These are phyloP conservation scores for Ogataea ramenticola DNA, from an alignment of 805 yeast genomes.

Conservation along the genomic window DNA sequence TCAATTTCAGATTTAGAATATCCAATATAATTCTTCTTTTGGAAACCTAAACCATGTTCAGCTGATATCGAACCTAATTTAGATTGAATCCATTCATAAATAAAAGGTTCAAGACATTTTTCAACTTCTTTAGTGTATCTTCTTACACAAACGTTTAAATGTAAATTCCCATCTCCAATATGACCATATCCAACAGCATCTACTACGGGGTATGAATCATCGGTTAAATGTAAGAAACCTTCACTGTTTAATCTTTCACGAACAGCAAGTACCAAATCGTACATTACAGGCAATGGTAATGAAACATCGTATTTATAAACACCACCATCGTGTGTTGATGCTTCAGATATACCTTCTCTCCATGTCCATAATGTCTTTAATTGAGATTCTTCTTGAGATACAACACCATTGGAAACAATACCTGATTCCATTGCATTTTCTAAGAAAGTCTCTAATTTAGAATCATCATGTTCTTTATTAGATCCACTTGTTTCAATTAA, in stretches of 20 bases:
- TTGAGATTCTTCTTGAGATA: constrained; percentile 93
- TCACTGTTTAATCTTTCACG: constrained; percentile 49
- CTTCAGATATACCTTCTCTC: constrained; percentile 94
- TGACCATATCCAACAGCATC: constrained; percentile 97
- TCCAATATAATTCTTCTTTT: constrained; percentile 82
- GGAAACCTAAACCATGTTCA: constrained; percentile 97
- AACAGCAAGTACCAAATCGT: constrained; percentile 76
- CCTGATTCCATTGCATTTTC: constrained; percentile 82
- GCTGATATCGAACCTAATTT: constrained; percentile 88
- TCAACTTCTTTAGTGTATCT: constrained; percentile 76
- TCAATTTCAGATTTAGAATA: constrained; percentile 75
- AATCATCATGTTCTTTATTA: constrained; percentile 87
- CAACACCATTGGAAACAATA: constrained; percentile 83
- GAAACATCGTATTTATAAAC: constrained; percentile 97
- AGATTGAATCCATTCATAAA: constrained; percentile 78
- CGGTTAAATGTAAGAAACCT: constrained; percentile 57
- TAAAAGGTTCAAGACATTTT: constrained; percentile 81
- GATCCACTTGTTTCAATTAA: constrained; percentile 96
- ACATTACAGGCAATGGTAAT: constrained; percentile 74
- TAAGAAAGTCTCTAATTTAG: constrained; percentile 76
- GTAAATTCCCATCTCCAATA: constrained; percentile 95
- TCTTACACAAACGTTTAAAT: constrained; percentile 87
- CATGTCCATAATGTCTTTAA: constrained; percentile 80
- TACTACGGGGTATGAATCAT: constrained; percentile 64
- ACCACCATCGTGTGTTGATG: constrained; percentile 80